Evolutionary conservation across 306 rosid species (phyloP), one percentile per base, ranked within the genome.

Genomic region (Hippophae gyantsensis): DNA sequence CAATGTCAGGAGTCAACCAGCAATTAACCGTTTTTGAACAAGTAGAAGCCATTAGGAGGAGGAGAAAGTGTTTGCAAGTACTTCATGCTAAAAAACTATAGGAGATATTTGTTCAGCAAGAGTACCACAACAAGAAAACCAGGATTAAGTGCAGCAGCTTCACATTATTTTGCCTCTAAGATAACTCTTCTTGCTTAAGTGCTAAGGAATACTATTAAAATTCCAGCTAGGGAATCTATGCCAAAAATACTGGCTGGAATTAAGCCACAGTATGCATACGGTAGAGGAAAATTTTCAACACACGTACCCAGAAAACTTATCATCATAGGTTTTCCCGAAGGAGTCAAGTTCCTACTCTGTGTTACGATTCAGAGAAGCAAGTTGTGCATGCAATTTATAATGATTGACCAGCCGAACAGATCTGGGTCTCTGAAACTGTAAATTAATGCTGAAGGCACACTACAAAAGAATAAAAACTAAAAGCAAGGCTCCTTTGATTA

Each of bases 401-500:
- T 18, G 38, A 23, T 47, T 10, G 0, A 38, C 6, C 58, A 69
- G 13, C 43, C 54, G 56, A 77, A 14, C 59, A 62, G 48, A 66
- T 47, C 65, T 18, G 60, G 66, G 57, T 57, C 51, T 62, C 45
- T 58, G 53, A 5, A 45, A 53, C 11, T 8, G 56, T 46, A 18
- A 46, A 68, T 14, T 44, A 51, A 58, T 48, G 52, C 46, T 57
- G 40, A 43, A 49, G 42, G 62, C 38, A 70, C 41, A 54, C 68
- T 25, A 58, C 54, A n/a, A 49, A 58, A 61, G 49, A 54, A 72
- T 26, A 43, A 68, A 69, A 75, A 32, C 38, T 32, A 42, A 61
- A 51, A 64, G 43, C 42, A 66, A 13, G 18, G 63, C 58, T 58
- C 51, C 67, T 6, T 65, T 13, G 46, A 67, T 84, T 89, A 89